Percentiles rank a stretch among this genome's conserved stretches.
Conservation (phyloP, 108 stramenopile species). For the Fistulifera pelliculosa region DNA sequence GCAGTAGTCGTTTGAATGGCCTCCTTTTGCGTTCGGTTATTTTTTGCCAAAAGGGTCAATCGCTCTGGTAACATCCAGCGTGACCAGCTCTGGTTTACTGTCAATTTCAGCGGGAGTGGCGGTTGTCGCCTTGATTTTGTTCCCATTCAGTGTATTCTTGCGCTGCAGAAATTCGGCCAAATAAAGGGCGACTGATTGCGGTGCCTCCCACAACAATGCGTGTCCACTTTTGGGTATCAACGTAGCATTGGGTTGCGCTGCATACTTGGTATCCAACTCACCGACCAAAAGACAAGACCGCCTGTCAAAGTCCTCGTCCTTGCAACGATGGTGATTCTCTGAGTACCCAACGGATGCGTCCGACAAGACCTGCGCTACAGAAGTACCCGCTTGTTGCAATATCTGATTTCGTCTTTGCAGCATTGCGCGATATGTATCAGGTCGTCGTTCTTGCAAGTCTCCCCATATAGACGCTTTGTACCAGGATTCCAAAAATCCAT, state of each 20-base stretch:
- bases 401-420: conserved; percentile 20
- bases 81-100: too few relatives aligned
- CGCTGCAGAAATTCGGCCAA: conserved; percentile 17
- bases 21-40: too few relatives aligned
- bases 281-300: conserved; percentile 45
- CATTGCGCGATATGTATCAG: conserved; percentile 17
- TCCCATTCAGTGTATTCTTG: too few relatives aligned
- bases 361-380: conserved; percentile 50
- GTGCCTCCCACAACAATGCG: conserved; percentile 60
- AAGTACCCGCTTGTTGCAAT: conserved; percentile 29
- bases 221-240: conserved; percentile 51
- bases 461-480: conserved; percentile 60
- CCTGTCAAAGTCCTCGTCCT: too few relatives aligned
- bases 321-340: conserved; percentile 33
- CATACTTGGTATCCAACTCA: conserved; percentile 61
- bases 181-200: conserved; percentile 31
- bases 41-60: too few relatives aligned
- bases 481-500: conserved; percentile 48
- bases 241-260: conserved; percentile 30
- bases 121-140: too few relatives aligned
- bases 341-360: conserved; percentile 45
- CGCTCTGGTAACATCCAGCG: too few relatives aligned
- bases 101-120: too few relatives aligned
- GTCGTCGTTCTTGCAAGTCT: conserved; percentile 11
- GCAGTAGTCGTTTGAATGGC: conserved; percentile 2